Evolutionary conservation across 169 alveolate genomes (phyloP).

Genomic region (Theileria orientalis): DNA sequence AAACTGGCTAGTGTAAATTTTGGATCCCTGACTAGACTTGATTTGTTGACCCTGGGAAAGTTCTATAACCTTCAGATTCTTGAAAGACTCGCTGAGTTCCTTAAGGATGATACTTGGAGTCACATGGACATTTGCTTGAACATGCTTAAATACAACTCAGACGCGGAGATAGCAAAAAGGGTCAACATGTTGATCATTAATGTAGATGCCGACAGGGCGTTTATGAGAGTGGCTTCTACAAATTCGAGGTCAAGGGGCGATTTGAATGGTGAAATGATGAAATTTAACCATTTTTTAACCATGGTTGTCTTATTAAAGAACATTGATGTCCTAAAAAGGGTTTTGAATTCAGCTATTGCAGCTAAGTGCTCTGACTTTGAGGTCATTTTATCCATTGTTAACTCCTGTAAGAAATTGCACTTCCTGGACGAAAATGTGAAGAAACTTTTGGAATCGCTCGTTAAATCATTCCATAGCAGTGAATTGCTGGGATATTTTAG

Average conservation of each 20-base stretch:
- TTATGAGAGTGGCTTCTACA: neutral
- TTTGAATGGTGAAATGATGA: too few species aligned
- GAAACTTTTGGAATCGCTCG: neutral
- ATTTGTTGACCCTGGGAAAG: conserved; percentile 6
- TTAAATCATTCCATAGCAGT: neutral
- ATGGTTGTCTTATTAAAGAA: neutral
- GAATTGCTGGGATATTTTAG: neutral
- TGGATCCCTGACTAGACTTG: neutral
- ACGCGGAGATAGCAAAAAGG: neutral
- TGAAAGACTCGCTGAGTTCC: neutral
- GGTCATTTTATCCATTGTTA: neutral
- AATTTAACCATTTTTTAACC: neutral
- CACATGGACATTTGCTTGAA: neutral
- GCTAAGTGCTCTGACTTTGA: neutral
- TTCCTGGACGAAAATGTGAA: neutral
- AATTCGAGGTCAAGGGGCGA: neutral
- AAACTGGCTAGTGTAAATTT: neutral
- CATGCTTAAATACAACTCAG: neutral
- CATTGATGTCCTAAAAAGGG: neutral
- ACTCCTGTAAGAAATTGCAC: neutral
- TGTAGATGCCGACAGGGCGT: neutral
- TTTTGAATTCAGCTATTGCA: neutral
- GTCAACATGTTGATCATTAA: neutral
- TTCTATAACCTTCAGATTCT: neutral
- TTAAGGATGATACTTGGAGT: neutral